These are phyloP conservation scores for Nakazawaea populi DNA, from an alignment of 805 yeast species.

Conservation along the genomic window DNA sequence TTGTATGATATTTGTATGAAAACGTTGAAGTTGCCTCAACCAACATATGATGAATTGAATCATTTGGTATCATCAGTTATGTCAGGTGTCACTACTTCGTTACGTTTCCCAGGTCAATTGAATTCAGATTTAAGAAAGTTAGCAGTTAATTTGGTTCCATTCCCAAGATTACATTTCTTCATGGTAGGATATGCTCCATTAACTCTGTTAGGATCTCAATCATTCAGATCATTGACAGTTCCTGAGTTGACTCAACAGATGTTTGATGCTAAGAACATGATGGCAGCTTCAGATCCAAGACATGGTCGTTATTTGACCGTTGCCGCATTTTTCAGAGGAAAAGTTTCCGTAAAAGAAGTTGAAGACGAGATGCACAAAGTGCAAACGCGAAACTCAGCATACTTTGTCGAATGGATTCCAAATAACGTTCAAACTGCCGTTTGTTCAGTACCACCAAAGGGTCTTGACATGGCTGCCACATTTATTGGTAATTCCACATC, in stretches of 20 bases:
- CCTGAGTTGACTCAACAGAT: slow-evolving; percentile 92
- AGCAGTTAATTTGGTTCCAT: slow-evolving; percentile 92
- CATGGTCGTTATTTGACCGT: slow-evolving; percentile 89
- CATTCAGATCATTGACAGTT: slow-evolving; percentile 79
- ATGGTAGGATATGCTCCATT: slow-evolving; percentile 95
- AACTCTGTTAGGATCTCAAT: slow-evolving; percentile 72
- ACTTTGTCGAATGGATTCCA: slow-evolving; percentile 95
- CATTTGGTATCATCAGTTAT: slow-evolving; percentile 81
- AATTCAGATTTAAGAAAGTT: slow-evolving; percentile 89
- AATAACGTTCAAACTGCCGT: slow-evolving; percentile 92
- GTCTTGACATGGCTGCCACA: slow-evolving; percentile 83
- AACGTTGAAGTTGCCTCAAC: slow-evolving; percentile 76
- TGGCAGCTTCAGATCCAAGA: slow-evolving; percentile 92
- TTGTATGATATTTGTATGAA: slow-evolving; percentile 83
- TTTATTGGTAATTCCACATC: slow-evolving; percentile 92
- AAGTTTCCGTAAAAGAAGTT: slow-evolving; percentile 86
- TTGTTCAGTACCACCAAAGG: slow-evolving; percentile 86
- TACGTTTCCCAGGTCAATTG: slow-evolving; percentile 93
- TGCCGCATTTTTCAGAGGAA: slow-evolving; percentile 92
- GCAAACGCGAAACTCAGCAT: slow-evolving; percentile 73
- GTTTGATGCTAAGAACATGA: slow-evolving; percentile 89
- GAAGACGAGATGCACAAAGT: slow-evolving; percentile 89
- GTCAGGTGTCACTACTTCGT: slow-evolving; percentile 93
- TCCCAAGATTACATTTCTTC: slow-evolving; percentile 92
- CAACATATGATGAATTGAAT: slow-evolving; percentile 75